phyloP scores from a whole-genome alignment of 495 filamentous ascomycete species.

The Aspergillus biplanus region DNA sequence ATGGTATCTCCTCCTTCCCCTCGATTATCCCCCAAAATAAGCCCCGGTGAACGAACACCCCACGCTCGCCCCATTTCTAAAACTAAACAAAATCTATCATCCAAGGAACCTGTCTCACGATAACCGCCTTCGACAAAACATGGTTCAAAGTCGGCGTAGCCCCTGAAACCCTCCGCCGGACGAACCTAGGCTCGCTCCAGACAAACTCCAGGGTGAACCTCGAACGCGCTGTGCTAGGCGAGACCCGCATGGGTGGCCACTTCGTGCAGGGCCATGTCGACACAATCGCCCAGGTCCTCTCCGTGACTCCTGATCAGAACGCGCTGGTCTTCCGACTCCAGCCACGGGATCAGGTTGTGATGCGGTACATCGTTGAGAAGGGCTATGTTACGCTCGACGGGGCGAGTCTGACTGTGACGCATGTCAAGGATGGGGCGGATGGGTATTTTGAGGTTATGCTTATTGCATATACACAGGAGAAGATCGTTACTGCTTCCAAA shows the following conservation, averaged over 20 bases:
- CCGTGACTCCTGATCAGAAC: slow-evolving; percentile 78
- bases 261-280: slow-evolving; percentile 94
- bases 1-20: slow-evolving; percentile 58
- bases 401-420: slow-evolving; percentile 91
- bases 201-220: slow-evolving; percentile 74
- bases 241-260: slow-evolving; percentile 79
- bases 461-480: slow-evolving; percentile 96
- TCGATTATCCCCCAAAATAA: background rate
- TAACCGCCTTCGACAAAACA: slow-evolving; percentile 70
- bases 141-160: slow-evolving; percentile 93
- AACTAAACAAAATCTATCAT: slow-evolving; percentile 5
- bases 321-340: slow-evolving; percentile 81
- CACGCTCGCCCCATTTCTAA: background rate
- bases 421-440: slow-evolving; percentile 69
- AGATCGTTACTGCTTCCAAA: slow-evolving; percentile 83
- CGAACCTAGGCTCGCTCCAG: slow-evolving; percentile 78
- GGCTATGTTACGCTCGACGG: slow-evolving; percentile 95
- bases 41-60: background rate
- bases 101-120: slow-evolving; percentile 82
- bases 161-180: slow-evolving; percentile 94
- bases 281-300: slow-evolving; percentile 73
- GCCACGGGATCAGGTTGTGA: slow-evolving; percentile 65
- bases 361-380: slow-evolving; percentile 93
- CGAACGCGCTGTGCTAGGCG: slow-evolving; percentile 85
- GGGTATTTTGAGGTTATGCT: slow-evolving; percentile 99